Conservation (phyloP, 2,329 filamentous ascomycete species). For the Neophaeococcomyces aloes region DNA sequence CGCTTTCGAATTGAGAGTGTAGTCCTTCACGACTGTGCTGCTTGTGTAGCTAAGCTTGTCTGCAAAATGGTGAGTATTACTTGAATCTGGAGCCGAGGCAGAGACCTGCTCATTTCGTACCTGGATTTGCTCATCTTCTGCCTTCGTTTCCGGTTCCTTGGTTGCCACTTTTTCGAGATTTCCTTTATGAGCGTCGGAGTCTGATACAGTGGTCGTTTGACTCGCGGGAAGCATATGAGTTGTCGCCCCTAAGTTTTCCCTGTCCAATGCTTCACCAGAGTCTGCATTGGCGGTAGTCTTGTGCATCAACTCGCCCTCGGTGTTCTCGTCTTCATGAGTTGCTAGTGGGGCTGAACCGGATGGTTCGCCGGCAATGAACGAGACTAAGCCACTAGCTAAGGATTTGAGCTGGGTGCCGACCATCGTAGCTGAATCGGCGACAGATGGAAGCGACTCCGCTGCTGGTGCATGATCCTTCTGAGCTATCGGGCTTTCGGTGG, state of each 20-base stretch:
- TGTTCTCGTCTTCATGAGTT: slow-evolving; percentile 4
- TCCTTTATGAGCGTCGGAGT: neutral
- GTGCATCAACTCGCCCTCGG: slow-evolving; percentile 15
- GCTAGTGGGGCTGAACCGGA: slow-evolving; percentile 27
- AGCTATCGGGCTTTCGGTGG: slow-evolving; percentile 45
- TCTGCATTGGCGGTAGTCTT: slow-evolving; percentile 16
- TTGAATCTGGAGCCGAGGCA: slow-evolving; percentile 1
- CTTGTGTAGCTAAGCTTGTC: neutral
- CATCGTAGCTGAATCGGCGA: slow-evolving; percentile 1
- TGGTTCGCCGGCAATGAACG: slow-evolving; percentile 28
- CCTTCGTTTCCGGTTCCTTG: slow-evolving; percentile 4
- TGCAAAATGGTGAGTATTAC: neutral
- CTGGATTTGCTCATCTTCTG: slow-evolving; percentile 4
- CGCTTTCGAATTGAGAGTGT: neutral
- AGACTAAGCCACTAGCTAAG: slow-evolving; percentile 26
- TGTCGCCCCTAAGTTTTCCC: slow-evolving; percentile 12
- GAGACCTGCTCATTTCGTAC: slow-evolving; percentile 7
- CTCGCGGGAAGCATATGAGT: slow-evolving; percentile 18
- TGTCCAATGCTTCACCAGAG: slow-evolving; percentile 14
- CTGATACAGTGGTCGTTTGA: slow-evolving; percentile 15
- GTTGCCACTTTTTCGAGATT: slow-evolving; percentile 2
- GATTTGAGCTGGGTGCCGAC: slow-evolving; percentile 11
- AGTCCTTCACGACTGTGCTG: neutral
- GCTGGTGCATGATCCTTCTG: slow-evolving; percentile 22
- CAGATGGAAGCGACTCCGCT: slow-evolving; percentile 33